Percentiles rank a stretch among this genome's conserved stretches.
phyloP scores from a whole-genome alignment of 1,284 basidiomycete species.

The Austropuccinia psidii region DNA sequence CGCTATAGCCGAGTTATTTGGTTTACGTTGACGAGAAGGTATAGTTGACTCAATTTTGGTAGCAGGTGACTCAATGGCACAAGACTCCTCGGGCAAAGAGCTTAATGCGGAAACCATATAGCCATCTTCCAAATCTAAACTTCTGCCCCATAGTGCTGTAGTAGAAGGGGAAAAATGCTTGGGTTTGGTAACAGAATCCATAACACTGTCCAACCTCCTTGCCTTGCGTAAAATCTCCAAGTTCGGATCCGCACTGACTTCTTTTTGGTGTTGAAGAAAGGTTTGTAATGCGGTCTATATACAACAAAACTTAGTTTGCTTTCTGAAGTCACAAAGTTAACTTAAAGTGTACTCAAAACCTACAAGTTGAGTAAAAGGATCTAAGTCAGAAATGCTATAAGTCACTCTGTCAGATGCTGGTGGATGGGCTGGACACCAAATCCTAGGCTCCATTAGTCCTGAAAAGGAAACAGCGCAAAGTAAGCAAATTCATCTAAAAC shows the following conservation, averaged over 20 bases:
- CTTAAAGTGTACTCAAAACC: background rate
- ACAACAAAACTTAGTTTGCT: background rate
- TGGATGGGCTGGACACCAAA: constrained; percentile 32
- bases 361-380: constrained; percentile 30
- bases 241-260: constrained; percentile 15
- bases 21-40: constrained; percentile 14
- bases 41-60: background rate
- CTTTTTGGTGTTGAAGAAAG: constrained; percentile 23
- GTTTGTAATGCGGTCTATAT: constrained; percentile 31
- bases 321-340: background rate
- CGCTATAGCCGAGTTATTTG: background rate
- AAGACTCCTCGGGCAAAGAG: constrained; percentile 8
- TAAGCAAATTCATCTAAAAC: background rate
- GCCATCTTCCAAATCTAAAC: constrained; percentile 27
- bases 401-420: background rate
- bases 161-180: constrained; percentile 4
- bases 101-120: constrained; percentile 31
- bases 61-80: background rate
- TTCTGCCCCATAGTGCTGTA: constrained; percentile 1
- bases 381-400: constrained; percentile 14
- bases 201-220: constrained; percentile 26
- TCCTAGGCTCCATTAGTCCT: constrained; percentile 33
- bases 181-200: constrained; percentile 18
- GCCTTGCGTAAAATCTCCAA: constrained; percentile 31
- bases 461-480: background rate